Base-by-base conservation (phyloP, 2,329 filamentous ascomycete genomes). In the Plectosphaerella sp. region DNA sequence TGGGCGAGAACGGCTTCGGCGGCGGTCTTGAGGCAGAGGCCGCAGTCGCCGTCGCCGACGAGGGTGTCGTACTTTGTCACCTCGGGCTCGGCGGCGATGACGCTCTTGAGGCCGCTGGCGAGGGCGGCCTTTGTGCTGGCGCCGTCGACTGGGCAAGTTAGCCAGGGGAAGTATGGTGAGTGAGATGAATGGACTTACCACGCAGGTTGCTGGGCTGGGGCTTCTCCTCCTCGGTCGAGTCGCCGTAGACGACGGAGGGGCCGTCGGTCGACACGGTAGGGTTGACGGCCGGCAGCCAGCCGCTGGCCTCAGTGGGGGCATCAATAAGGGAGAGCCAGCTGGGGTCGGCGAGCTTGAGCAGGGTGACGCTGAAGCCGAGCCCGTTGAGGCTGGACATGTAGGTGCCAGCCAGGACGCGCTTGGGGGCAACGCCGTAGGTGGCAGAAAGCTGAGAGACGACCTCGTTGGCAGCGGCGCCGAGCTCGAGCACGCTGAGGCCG, bases 371-470 rank as follows among this genome's bases (percentile, higher is more conserved):
- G 70, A 90, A 89, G 5, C 87, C 87, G 8, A 87, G 73, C 1
- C 84, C 86, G 58, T 90, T 88, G 55, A 90, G 67, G 57, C 84
- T 87, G 16, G 86, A 89, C 77, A 89, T 84, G 69, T 84, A 89
- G 0, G 84, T 87, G 11, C 86, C 83, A 28, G 83, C 73, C 37
- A 88, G 73, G 45, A 86, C 77, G 12, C 54, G 52, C 10, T 48
- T 33, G 7, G 54, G 42, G 37, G 49, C 48, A 5, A 48, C 22
- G 35, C 69, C 67, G 75, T 77, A 83, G 53, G 72, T 62, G 1
- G 52, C 55, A 9, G 66, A 67, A 10, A 83, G 65, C 60, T 82
- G 79, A 37, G 71, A 69, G 8, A 80, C 70, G 11, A 81, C 62
- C 63, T 82, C 79, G 52, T 81, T 74, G 12, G 77, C 68, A 4